phyloP scores from a whole-genome alignment of 805 yeast genomes.

The Tetrapisispora phaffii region DNA sequence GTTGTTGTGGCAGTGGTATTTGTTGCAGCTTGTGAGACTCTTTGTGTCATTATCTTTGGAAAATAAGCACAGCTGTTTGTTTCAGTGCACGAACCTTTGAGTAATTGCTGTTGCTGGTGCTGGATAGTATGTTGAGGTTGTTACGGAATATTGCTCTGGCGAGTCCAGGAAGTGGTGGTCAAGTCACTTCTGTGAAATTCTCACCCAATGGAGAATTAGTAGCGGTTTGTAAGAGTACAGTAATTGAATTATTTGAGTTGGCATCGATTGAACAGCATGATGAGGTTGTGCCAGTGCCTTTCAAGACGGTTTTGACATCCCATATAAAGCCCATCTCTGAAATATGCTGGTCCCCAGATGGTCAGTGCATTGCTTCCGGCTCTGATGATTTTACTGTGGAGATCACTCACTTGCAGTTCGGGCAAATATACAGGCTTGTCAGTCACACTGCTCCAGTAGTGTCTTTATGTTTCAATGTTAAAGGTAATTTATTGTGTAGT shows the following conservation, averaged over 20 bases:
- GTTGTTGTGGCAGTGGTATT: no score
- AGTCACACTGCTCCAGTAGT: slow-evolving; percentile 86
- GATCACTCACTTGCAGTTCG: slow-evolving; percentile 53
- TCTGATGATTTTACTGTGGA: slow-evolving; percentile 78
- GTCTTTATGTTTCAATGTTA: slow-evolving; percentile 54
- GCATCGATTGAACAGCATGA: slow-evolving; percentile 6
- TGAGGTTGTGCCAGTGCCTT: not conserved
- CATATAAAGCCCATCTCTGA: slow-evolving; percentile 64
- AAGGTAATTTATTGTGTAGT: slow-evolving; percentile 69
- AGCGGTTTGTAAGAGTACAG: slow-evolving; percentile 53
- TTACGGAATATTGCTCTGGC: not conserved
- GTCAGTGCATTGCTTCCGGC: slow-evolving; percentile 65
- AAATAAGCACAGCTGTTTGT: no score
- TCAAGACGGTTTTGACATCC: slow-evolving; percentile 10
- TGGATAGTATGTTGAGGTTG: not conserved
- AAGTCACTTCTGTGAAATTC: slow-evolving; percentile 40
- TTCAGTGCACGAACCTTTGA: no score
- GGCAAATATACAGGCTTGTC: slow-evolving; percentile 36
- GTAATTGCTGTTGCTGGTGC: no score
- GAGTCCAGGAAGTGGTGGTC: slow-evolving; percentile 3
- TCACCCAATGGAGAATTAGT: slow-evolving; percentile 50
- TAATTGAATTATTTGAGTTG: slow-evolving; percentile 49
- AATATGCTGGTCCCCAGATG: slow-evolving; percentile 68
- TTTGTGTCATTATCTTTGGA: no score
- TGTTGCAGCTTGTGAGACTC: no score